Percentiles rank a stretch among this genome's conserved stretches.
These are phyloP conservation scores for Fusarium miscanthi DNA, from an alignment of 2,329 filamentous ascomycete species.

Conservation along the genomic window DNA sequence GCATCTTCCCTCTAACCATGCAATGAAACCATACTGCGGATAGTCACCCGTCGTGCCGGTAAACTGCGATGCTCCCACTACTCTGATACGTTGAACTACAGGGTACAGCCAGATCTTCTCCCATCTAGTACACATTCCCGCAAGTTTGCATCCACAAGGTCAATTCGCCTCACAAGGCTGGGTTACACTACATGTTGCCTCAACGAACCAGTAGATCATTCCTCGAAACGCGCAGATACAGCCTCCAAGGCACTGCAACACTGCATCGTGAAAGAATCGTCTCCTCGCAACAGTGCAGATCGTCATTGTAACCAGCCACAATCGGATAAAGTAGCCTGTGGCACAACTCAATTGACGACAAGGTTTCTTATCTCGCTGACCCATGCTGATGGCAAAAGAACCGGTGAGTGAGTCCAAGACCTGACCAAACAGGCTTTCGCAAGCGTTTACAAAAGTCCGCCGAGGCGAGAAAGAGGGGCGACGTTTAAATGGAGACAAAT, in stretches of 20 bases:
- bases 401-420: slow-evolving; percentile 4
- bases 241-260: slow-evolving; percentile 13
- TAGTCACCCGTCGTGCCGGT: neutral
- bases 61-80: accelerated
- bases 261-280: neutral
- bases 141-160: neutral
- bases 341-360: slow-evolving; percentile 18
- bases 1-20: neutral
- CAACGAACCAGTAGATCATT: slow-evolving; percentile 20
- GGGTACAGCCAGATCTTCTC: neutral
- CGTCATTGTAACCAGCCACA: neutral
- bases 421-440: neutral
- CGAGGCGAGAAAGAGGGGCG: slow-evolving; percentile 7
- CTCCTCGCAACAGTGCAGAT: slow-evolving; percentile 2
- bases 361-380: slow-evolving; percentile 24
- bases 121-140: neutral
- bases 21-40: neutral
- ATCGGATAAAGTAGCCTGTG: slow-evolving; percentile 2
- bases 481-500: slow-evolving; percentile 1
- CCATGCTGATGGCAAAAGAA: slow-evolving; percentile 19
- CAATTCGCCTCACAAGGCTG: slow-evolving; percentile 21
- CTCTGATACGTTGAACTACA: neutral
- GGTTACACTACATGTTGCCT: slow-evolving; percentile 7
- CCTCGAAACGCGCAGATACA: neutral
- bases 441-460: neutral